Base-by-base conservation (phyloP, 495 filamentous ascomycete species). In the Pyrenula aspistea region DNA sequence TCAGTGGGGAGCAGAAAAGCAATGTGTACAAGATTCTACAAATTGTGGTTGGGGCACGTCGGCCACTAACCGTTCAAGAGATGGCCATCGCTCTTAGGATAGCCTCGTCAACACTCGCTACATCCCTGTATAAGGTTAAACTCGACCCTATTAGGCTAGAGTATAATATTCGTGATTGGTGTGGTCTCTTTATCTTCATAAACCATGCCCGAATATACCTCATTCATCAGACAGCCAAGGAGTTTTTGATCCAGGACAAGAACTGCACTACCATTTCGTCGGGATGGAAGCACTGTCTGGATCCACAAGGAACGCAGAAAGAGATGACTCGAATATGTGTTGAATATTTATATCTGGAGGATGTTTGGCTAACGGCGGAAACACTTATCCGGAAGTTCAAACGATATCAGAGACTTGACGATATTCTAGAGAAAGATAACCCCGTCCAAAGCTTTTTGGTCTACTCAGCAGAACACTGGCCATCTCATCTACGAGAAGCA, bases 131-230 rank as follows among this genome's bases (percentile, higher is more conserved):
- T 12, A 67, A 65, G 12, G 56, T 70, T 0, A 49, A 61, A 12
- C 25, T 57, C 2, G 21, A 58, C 10, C 12, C 49, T 22, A 47
- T 63, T 48, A 36, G 42, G 23, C 53, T 63, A 10, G 53, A 57
- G 25, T 31, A 24, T 12, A 24, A 51, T 11, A 55, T 73, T 4
- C 64, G 62, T 50, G 54, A 61, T 10, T 25, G 68, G 2, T 72
- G 70, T 25, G 67, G 68, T 1, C 59, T 63, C 8, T 70, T 73
- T 23, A 50, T 75, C 2, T 57, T 55, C 23, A 59, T 73, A 10
- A 59, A 61, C 22, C 56, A 68, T 47, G 57, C 59, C 10, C 58
- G 56, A n/a, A 56, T 73, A 15, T 70, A 66, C 54, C 60, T 64
- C 1, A 56, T 62, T 10, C 62, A 66, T 51, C 62, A 65, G 53